Base-by-base conservation (phyloP, 352 stramenopile genomes). In the Paralagenidium karlingii region DNA sequence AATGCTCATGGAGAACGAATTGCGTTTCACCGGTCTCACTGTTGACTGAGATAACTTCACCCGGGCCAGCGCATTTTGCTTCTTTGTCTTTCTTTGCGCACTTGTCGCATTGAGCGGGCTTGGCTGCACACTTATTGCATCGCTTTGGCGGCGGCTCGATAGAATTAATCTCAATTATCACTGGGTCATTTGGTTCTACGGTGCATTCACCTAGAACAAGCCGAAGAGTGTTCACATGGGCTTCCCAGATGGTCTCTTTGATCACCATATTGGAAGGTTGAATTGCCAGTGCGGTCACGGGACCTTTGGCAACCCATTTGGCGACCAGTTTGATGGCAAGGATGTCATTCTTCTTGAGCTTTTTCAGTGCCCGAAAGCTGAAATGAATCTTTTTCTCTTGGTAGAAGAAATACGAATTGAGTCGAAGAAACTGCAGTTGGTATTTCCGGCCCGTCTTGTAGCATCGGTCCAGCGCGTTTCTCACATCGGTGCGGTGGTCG, bases 321-420 rank as follows among this genome's bases (percentile, higher is more conserved):
- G 45, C 33, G 11, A 40, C 67, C 5, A 63, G 66, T 27, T 69
- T 68, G 11, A 80, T 34, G 0, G 57, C 37, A 9, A 80, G 15
- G 4, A 50, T 54, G 0, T 51, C 49, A 6, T 42, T 45, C 6
- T 46, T 45, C 7, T 29, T 46, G 0, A 80, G 36, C 9, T 38
- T 65, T 11, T 49, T 62, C n/a, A 63, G 45, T 0, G 60, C 45
- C 19, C 40, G 46, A 16, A 77, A 51, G 0, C 49, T 68, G 28
- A 80, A 51, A 13, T 59, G 60, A 3, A 63, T 77, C 5, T 50
- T 57, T 0, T 51, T 59, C 0, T 58, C 55, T 7, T 74, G 51
- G 31, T 76, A 55, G 30, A 68, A 63, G 38, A 73, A 77, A 38
- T 68, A 61, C 16, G 66, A 67, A n/a, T 64, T 69, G 9, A 80